These are phyloP conservation scores for Elymus sibiricus DNA, from an alignment of 176 grass and related monocot species.

Conservation along the genomic window DNA sequence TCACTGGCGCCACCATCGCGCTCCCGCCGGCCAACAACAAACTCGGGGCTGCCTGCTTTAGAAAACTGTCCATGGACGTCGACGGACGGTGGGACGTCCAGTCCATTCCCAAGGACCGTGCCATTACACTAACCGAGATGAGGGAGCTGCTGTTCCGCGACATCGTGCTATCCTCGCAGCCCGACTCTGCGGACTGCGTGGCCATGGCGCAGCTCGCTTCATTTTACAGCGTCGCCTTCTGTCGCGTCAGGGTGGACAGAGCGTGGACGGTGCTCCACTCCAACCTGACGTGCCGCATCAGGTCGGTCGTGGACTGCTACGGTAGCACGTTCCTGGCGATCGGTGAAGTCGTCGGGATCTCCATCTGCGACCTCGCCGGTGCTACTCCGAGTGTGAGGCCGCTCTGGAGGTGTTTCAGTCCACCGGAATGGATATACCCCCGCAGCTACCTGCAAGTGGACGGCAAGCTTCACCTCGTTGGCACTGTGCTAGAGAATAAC, in stretches of 20 bases:
- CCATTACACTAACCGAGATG: background rate
- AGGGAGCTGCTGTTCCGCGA: background rate
- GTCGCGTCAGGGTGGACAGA: background rate
- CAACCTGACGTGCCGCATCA: background rate
- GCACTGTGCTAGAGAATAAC: background rate
- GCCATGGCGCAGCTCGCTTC: constrained; percentile 17
- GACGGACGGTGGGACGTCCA: background rate
- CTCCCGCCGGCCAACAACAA: constrained; percentile 8
- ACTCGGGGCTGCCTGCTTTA: background rate
- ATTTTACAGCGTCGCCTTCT: background rate
- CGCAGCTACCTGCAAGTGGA: constrained; percentile 7
- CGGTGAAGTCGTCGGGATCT: background rate
- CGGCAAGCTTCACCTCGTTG: constrained; percentile 12
- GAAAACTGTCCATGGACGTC: background rate
- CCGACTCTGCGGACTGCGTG: background rate
- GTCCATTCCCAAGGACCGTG: no score
- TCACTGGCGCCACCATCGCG: background rate
- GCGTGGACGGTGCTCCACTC: constrained; percentile 5
- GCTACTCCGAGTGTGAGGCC: background rate
- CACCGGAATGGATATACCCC: background rate
- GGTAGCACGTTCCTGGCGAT: background rate
- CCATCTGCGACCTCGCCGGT: background rate
- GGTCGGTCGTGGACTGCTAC: background rate
- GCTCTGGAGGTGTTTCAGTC: background rate
- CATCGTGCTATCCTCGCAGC: constrained; percentile 7